phyloP scores from a whole-genome alignment of 768 basidiomycete species.

The Butyriboletus loyo region DNA sequence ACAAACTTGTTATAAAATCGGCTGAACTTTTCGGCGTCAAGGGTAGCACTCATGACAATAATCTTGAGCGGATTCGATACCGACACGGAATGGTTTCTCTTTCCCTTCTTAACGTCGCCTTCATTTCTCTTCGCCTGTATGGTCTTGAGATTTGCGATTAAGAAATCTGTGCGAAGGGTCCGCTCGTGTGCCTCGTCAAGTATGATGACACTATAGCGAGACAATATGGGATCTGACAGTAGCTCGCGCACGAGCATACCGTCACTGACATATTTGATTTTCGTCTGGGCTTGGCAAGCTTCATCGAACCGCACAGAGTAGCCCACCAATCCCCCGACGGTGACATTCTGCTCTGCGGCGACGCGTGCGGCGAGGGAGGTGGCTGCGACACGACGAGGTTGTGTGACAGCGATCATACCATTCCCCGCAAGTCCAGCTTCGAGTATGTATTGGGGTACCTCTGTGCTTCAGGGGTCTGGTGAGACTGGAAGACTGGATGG shows the following conservation, averaged over 20 bases:
- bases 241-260: constrained; percentile 97
- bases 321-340: constrained; percentile 78
- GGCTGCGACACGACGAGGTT: constrained; percentile 93
- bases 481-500: constrained; percentile 12
- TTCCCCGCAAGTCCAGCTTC: constrained; percentile 71
- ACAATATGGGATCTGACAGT: constrained; percentile 71
- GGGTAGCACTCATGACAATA: constrained; percentile 95
- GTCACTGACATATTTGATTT: constrained; percentile 95
- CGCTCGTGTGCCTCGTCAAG: constrained; percentile 98
- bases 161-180: constrained; percentile 88
- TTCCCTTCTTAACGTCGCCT: constrained; percentile 41
- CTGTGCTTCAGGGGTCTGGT: constrained; percentile 45
- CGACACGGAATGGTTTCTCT: constrained; percentile 36
- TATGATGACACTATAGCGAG: constrained; percentile 81
- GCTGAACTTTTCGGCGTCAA: constrained; percentile 94
- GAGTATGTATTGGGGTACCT: constrained; percentile 93
- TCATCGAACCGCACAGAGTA: constrained; percentile 98
- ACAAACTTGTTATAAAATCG: constrained; percentile 80
- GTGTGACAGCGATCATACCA: constrained; percentile 87
- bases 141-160: constrained; percentile 86
- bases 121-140: constrained; percentile 69
- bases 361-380: constrained; percentile 93
- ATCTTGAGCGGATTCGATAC: constrained; percentile 74
- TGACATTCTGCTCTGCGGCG: constrained; percentile 71
- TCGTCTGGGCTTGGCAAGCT: constrained; percentile 61